Percentiles rank a stretch among this genome's conserved stretches.
These are phyloP conservation scores for Trypanosoma cruzi DNA, from an alignment of 208 protist genomes.

Conservation along the genomic window DNA sequence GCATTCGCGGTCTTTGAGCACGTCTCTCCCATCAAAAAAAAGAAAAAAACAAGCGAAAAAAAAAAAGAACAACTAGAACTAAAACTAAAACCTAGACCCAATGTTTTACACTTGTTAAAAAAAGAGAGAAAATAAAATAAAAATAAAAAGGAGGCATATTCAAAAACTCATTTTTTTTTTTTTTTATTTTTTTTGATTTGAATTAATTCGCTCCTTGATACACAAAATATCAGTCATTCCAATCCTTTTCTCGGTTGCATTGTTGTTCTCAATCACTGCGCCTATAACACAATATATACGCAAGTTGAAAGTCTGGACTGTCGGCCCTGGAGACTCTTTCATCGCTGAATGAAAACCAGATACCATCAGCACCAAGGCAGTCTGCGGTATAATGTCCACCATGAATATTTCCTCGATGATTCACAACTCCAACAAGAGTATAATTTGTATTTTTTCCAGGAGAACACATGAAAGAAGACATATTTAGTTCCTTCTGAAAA, in stretches of 20 bases:
- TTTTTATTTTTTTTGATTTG: neutral
- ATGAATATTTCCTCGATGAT: conserved; percentile 91
- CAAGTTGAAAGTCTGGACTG: conserved; percentile 47
- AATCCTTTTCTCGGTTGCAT: neutral
- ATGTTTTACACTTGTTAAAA: neutral
- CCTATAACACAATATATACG: conserved; percentile 88
- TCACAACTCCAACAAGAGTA: conserved; percentile 81
- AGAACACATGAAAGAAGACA: conserved; percentile 71
- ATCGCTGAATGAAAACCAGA: conserved; percentile 91
- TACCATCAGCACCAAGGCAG: conserved; percentile 46
- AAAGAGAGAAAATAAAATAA: conserved; percentile 11
- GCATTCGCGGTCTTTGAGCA: conserved; percentile 28
- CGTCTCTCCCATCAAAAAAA: conserved; percentile 27
- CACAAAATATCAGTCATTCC: conserved; percentile 7
- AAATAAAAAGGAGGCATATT: conserved; percentile 1
- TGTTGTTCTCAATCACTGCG: conserved; percentile 14
- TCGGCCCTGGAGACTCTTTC: conserved; percentile 45
- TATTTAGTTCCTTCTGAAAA: conserved; percentile 70
- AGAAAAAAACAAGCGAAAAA: conserved; percentile 25
- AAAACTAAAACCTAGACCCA: conserved; percentile 4
- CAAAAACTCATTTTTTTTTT: neutral
- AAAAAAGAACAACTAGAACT: too few relatives aligned
- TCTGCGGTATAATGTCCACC: conserved; percentile 94
- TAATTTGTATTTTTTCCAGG: conserved; percentile 57
- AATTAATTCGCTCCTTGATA: neutral